A percentile compares a stretch with the other conserved stretches of the same genome.
Conservation (phyloP, 2,329 filamentous ascomycete species). For the Botrytis fabae region DNA sequence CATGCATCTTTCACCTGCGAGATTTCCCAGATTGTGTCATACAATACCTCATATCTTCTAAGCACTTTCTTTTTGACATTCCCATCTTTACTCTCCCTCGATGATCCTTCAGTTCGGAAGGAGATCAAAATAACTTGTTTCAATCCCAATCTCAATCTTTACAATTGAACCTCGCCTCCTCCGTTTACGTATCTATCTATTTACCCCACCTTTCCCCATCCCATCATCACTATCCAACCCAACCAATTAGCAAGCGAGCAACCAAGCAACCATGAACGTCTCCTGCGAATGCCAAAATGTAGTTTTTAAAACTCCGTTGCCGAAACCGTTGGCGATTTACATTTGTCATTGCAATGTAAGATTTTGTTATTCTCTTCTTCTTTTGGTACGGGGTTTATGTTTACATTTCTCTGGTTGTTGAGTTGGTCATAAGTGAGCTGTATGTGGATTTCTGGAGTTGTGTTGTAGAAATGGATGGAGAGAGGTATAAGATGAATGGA, state of each 20-base stretch:
- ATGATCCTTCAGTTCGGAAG: not conserved
- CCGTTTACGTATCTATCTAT: not conserved
- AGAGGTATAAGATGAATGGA: not conserved
- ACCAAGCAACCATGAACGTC: slow-evolving; percentile 19
- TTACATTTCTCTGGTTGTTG: not conserved
- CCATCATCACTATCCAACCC: not conserved
- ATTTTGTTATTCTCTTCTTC: not conserved
- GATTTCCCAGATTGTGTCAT: not conserved
- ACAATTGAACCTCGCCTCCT: not conserved
- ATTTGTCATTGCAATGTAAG: slow-evolving; percentile 23
- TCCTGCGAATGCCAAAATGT: slow-evolving; percentile 18
- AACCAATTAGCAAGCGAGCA: not conserved
- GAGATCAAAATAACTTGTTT: not conserved
- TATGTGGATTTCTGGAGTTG: not conserved
- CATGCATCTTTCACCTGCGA: not conserved
- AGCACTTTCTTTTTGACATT: not conserved
- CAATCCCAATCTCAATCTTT: not conserved
- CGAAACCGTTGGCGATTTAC: slow-evolving; percentile 18
- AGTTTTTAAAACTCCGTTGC: slow-evolving; percentile 18
- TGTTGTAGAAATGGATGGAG: not conserved
- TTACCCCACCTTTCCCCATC: not conserved
- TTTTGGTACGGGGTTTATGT: not conserved
- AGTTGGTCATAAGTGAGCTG: not conserved
- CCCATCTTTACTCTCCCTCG: not conserved
- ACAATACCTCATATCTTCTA: not conserved